Conservation (phyloP, 495 filamentous ascomycete species). For the Podospora fimiseda region DNA sequence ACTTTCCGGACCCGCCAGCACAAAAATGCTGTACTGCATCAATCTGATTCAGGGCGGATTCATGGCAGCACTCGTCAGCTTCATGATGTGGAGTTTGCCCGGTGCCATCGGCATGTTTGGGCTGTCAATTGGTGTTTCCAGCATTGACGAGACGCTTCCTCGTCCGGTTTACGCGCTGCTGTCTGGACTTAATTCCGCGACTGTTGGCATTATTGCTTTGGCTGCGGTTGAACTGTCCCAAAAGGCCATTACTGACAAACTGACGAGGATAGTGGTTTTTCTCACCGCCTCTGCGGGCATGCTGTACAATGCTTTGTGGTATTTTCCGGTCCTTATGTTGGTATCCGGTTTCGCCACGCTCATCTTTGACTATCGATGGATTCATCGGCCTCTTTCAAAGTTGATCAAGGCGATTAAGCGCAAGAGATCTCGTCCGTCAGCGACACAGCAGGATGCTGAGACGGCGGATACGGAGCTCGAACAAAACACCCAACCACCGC, state of each 20-base stretch:
- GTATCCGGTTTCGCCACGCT: constrained; percentile 49
- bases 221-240: constrained; percentile 68
- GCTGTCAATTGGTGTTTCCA: constrained; percentile 60
- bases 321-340: constrained; percentile 69
- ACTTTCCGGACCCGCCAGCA: constrained; percentile 68
- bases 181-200: constrained; percentile 71
- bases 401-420: neutral
- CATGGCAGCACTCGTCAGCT: constrained; percentile 54
- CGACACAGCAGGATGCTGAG: constrained; percentile 5
- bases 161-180: constrained; percentile 64
- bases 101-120: constrained; percentile 74
- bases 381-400: constrained; percentile 26
- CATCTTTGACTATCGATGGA: constrained; percentile 55
- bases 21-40: constrained; percentile 75
- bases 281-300: constrained; percentile 63
- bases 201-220: constrained; percentile 72
- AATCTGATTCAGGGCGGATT: constrained; percentile 61
- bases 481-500: neutral
- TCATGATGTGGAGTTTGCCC: constrained; percentile 69
- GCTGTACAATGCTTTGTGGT: constrained; percentile 75
- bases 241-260: constrained; percentile 67
- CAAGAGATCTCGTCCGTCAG: neutral
- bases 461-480: neutral
- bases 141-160: constrained; percentile 56
- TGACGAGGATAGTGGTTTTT: constrained; percentile 64